Conservation (phyloP, 495 filamentous ascomycete species). For the Penicillium flavigenum region DNA sequence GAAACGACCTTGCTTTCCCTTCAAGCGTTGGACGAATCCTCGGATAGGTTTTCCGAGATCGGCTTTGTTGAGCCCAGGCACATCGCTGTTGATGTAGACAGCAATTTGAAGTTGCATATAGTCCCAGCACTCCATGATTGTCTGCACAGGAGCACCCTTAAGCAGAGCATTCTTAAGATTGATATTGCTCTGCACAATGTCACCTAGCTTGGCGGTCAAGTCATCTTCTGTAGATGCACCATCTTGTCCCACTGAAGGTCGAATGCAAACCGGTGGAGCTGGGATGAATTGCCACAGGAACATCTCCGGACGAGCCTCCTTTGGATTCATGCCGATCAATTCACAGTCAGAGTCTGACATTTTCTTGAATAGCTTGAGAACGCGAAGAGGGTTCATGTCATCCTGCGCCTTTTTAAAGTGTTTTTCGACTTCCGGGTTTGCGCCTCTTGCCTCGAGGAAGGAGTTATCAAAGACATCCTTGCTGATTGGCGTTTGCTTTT, state of each 20-base stretch:
- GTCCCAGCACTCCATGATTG: constrained; percentile 98
- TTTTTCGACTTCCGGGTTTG: constrained; percentile 80
- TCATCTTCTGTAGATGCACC: constrained; percentile 92
- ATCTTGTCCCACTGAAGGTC: constrained; percentile 90
- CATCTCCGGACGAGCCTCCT: constrained; percentile 89
- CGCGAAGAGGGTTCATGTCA: constrained; percentile 85
- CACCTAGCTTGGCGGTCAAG: constrained; percentile 87
- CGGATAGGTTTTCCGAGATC: constrained; percentile 78
- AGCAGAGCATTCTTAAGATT: constrained; percentile 74
- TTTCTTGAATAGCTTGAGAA: constrained; percentile 85
- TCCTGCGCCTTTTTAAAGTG: constrained; percentile 88
- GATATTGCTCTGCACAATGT: constrained; percentile 87
- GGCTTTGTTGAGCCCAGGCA: constrained; percentile 79
- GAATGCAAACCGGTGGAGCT: constrained; percentile 87
- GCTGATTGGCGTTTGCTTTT: constrained; percentile 74
- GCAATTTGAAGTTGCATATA: constrained; percentile 92
- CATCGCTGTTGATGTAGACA: constrained; percentile 96
- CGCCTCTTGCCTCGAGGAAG: constrained; percentile 70
- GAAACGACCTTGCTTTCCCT: constrained; percentile 97
- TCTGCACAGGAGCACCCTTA: constrained; percentile 78
- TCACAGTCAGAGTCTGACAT: constrained; percentile 87
- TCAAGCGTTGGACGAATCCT: constrained; percentile 90
- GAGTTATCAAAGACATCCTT: constrained; percentile 83
- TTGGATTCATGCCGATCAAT: constrained; percentile 80
- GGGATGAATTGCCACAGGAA: constrained; percentile 97